A percentile compares a stretch with the other conserved stretches of the same genome.
Conservation (phyloP, 495 filamentous ascomycete genomes). For the Symbiotaphrina buchneri region DNA sequence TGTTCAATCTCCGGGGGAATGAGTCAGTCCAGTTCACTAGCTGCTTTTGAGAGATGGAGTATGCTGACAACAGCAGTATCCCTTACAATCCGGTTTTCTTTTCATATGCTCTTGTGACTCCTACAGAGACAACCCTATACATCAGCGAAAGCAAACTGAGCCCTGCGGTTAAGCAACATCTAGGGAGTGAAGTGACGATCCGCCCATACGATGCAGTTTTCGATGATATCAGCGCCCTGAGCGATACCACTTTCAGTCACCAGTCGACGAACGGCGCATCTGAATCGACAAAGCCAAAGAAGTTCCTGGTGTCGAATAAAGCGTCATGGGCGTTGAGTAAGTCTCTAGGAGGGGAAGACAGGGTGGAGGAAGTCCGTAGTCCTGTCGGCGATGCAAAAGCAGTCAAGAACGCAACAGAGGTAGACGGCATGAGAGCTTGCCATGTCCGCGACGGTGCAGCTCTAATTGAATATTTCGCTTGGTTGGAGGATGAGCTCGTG, state of each 20-base stretch:
- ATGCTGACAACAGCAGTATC: slow-evolving; percentile 32
- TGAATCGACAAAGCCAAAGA: slow-evolving; percentile 15
- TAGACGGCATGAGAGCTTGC: slow-evolving; percentile 82
- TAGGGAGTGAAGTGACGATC: slow-evolving; percentile 48
- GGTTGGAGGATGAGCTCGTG: slow-evolving; percentile 76
- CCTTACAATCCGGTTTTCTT: slow-evolving; percentile 98
- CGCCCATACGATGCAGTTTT: slow-evolving; percentile 77
- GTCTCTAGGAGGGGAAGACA: slow-evolving; percentile 67
- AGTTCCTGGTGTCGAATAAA: slow-evolving; percentile 74
- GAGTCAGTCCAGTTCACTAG: no score
- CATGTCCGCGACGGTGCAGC: slow-evolving; percentile 91
- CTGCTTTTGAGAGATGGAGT: neutral
- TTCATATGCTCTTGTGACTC: slow-evolving; percentile 81
- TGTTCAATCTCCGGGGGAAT: slow-evolving; percentile 87
- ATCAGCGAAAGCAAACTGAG: slow-evolving; percentile 60
- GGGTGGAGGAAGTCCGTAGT: slow-evolving; percentile 71
- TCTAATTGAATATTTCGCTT: slow-evolving; percentile 81
- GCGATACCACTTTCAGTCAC: slow-evolving; percentile 16
- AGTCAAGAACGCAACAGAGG: slow-evolving; percentile 84
- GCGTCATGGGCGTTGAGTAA: slow-evolving; percentile 86
- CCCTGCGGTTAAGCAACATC: slow-evolving; percentile 41
- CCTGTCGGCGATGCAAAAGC: slow-evolving; percentile 88
- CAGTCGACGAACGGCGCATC: slow-evolving; percentile 14
- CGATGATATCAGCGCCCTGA: slow-evolving; percentile 43
- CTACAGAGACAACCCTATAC: slow-evolving; percentile 62